phyloP scores from a whole-genome alignment of 2,329 filamentous ascomycete genomes.

The Achaetomium macrosporum region DNA sequence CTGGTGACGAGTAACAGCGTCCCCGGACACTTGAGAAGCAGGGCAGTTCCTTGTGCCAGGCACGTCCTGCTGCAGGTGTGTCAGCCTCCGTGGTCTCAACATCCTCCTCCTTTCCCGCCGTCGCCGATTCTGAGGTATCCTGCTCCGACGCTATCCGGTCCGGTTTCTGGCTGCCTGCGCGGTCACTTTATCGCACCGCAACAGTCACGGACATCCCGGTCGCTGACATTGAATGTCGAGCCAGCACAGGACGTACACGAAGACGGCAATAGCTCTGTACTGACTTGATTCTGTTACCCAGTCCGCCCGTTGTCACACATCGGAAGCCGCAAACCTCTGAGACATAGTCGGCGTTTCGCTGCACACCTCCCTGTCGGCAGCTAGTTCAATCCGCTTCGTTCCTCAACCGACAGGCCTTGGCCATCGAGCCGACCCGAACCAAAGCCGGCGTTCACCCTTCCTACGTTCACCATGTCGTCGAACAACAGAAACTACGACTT shows the following conservation, averaged over 20 bases:
- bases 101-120: constrained; percentile 4
- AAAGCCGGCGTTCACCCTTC: constrained; percentile 8
- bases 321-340: constrained; percentile 3
- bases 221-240: neutral
- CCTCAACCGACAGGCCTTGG: neutral
- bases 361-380: too few relatives aligned
- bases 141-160: neutral
- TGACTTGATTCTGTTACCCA: constrained; percentile 13
- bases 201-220: neutral
- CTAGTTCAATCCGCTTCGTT: neutral
- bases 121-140: neutral
- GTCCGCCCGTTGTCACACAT: constrained; percentile 9
- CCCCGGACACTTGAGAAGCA: constrained; percentile 4
- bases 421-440: neutral
- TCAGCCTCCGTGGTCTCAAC: constrained; percentile 6
- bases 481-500: constrained; percentile 99
- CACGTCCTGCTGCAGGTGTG: constrained; percentile 13
- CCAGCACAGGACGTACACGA: neutral
- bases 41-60: constrained; percentile 12
- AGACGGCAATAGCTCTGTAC: neutral
- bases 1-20: neutral
- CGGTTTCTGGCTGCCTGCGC: neutral
- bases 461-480: constrained; percentile 74
- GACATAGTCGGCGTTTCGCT: neutral
- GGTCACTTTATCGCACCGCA: neutral